Evolutionary conservation across 2,329 filamentous ascomycete species (phyloP).

Genomic region (Aureobasidium mangrovei): DNA sequence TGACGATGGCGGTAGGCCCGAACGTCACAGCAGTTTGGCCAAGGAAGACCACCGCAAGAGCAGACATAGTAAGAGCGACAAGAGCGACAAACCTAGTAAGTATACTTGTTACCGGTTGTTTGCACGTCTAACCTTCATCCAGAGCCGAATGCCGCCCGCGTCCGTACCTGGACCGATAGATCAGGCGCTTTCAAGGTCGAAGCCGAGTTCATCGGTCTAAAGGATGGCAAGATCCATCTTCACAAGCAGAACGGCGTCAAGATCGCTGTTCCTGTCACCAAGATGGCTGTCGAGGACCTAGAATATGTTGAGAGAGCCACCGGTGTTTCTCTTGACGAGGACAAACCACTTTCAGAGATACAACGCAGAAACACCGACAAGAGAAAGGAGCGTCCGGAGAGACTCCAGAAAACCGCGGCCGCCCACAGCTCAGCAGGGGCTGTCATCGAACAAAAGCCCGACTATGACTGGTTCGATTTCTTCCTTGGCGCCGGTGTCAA

Average conservation of each 20-base stretch:
- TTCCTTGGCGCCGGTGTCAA: constrained; percentile 89
- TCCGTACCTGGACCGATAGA: constrained; percentile 89
- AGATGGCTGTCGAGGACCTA: constrained; percentile 92
- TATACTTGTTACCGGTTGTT: constrained; percentile 17
- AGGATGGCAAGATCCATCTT: constrained; percentile 93
- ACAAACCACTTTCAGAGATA: constrained; percentile 85
- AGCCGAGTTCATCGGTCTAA: constrained; percentile 87
- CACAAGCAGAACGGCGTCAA: constrained; percentile 98
- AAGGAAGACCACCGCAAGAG: constrained; percentile 55
- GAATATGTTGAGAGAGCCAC: constrained; percentile 87
- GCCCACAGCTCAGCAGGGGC: constrained; percentile 41
- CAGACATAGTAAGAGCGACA: constrained; percentile 55
- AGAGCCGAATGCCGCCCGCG: constrained; percentile 77
- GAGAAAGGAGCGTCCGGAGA: constrained; percentile 40
- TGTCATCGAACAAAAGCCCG: constrained; percentile 58
- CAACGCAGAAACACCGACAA: constrained; percentile 42
- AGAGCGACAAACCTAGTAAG: constrained; percentile 64
- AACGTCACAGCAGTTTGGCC: constrained; percentile 70
- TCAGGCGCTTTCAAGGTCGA: constrained; percentile 96
- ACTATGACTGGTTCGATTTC: constrained; percentile 99
- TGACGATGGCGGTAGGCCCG: constrained; percentile 36
- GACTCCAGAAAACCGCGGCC: constrained; percentile 16
- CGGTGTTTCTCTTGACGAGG: constrained; percentile 81
- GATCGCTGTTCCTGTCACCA: constrained; percentile 87
- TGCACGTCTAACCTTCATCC: constrained; percentile 8